phyloP scores from a whole-genome alignment of 2,329 filamentous ascomycete genomes.

The Aureobasidium mangrovei region DNA sequence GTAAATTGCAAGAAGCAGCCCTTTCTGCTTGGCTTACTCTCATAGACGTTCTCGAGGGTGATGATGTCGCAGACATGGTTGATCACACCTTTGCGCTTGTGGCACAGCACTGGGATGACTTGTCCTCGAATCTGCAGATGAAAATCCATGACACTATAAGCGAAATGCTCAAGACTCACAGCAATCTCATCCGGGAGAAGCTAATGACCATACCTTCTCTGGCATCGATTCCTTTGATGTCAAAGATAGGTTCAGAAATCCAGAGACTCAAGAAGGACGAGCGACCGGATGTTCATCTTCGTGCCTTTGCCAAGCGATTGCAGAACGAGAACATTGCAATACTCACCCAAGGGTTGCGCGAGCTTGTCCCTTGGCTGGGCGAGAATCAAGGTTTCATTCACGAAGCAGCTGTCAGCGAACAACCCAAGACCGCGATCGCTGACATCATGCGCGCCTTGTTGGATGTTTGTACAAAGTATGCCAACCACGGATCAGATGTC shows the following conservation, averaged over 20 bases:
- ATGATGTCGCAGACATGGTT: conserved; percentile 70
- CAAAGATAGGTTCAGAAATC: conserved; percentile 58
- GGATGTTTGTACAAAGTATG: conserved; percentile 77
- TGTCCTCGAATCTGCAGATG: conserved; percentile 53
- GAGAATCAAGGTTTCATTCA: conserved; percentile 70
- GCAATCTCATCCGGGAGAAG: conserved; percentile 52
- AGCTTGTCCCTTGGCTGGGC: conserved; percentile 66
- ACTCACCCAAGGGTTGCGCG: conserved; percentile 68
- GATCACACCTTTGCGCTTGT: conserved; percentile 88
- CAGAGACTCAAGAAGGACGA: conserved; percentile 55
- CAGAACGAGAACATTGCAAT: conserved; percentile 79
- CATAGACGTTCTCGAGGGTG: conserved; percentile 62
- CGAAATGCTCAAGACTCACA: conserved; percentile 56
- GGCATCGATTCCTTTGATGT: conserved; percentile 58
- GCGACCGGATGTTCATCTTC: conserved; percentile 57
- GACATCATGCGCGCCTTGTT: conserved; percentile 68
- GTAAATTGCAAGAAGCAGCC: conserved; percentile 65
- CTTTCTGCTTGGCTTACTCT: conserved; percentile 80
- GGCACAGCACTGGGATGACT: conserved; percentile 64
- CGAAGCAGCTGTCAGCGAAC: conserved; percentile 69
- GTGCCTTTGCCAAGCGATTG: conserved; percentile 64
- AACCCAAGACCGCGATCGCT: conserved; percentile 66
- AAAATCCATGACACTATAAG: conserved; percentile 55
- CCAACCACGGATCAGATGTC: conserved; percentile 57
- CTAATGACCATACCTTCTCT: conserved; percentile 74